Conservation (phyloP, 2,329 filamentous ascomycete species). For the Metarhizium rileyi region DNA sequence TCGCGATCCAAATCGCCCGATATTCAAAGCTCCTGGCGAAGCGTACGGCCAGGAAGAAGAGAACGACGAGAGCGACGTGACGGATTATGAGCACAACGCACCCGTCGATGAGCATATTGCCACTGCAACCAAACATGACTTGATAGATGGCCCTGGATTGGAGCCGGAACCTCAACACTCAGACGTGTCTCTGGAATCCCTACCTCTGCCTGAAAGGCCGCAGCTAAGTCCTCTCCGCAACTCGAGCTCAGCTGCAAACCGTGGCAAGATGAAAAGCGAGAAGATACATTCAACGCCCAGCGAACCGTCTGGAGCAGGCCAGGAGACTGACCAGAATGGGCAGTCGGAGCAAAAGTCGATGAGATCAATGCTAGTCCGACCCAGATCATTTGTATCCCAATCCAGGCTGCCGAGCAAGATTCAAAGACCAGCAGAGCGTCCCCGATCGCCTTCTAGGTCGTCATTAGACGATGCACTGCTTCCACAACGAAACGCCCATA, state of each 20-base stretch:
- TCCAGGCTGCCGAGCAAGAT: constrained; percentile 2
- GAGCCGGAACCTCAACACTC: constrained; percentile 12
- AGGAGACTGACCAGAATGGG: constrained; percentile 39
- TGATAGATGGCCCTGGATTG: constrained; percentile 19
- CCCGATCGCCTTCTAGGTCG: constrained; percentile 18
- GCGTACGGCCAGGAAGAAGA: constrained; percentile 17
- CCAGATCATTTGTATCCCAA: constrained; percentile 3
- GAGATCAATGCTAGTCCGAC: constrained; percentile 18
- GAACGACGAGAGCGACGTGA: constrained; percentile 29
- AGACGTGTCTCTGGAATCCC: constrained; percentile 21
- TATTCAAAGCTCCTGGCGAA: constrained; percentile 4
- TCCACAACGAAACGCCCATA: constrained; percentile 13
- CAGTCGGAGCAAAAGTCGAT: constrained; percentile 18
- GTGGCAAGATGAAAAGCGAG: constrained; percentile 19
- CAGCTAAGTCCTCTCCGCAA: constrained; percentile 43
- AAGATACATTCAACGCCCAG: constrained; percentile 23
- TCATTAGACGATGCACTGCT: constrained; percentile 26
- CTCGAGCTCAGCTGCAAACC: constrained; percentile 41
- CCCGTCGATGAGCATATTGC: constrained; percentile 33
- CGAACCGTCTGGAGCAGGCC: constrained; percentile 32
- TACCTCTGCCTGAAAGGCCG: constrained; percentile 36
- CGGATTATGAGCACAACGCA: constrained; percentile 34
- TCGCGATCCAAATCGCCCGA: constrained; percentile 1
- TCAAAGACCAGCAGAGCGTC: constrained; percentile 6
- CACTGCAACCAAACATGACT: constrained; percentile 35